Conservation (phyloP, 2,329 filamentous ascomycete genomes). For the Xylaria sp. region DNA sequence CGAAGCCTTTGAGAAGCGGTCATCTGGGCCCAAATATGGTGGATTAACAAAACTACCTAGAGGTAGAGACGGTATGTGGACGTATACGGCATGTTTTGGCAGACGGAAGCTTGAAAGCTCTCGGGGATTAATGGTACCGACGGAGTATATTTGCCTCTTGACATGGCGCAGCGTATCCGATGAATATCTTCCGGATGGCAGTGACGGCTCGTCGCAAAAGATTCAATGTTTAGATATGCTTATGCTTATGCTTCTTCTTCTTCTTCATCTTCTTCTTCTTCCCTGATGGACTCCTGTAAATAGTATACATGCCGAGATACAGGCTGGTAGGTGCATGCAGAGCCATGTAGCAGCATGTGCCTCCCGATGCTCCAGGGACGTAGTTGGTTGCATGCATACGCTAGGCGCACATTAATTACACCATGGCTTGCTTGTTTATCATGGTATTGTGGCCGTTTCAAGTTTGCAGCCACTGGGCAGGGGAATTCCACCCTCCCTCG, state of each 20-base stretch:
- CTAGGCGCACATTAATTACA: conserved; percentile 4
- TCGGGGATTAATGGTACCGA: background rate
- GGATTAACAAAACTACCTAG: too few relatives aligned
- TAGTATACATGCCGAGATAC: conserved; percentile 4
- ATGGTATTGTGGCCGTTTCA: conserved; percentile 32
- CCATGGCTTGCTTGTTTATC: conserved; percentile 35
- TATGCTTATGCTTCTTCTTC: too few relatives aligned
- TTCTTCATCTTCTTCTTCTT: too few relatives aligned
- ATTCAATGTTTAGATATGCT: background rate
- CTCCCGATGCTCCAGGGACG: conserved; percentile 10
- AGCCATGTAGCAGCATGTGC: conserved; percentile 5
- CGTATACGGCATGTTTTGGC: background rate
- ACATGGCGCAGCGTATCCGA: conserved; percentile 13
- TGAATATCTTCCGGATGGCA: conserved; percentile 20
- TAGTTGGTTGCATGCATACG: conserved; percentile 29
- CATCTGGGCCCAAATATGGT: too few relatives aligned
- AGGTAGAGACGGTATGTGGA: too few relatives aligned
- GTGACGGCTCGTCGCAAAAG: conserved; percentile 13
- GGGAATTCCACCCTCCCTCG: conserved; percentile 9
- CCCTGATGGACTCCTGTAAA: background rate
- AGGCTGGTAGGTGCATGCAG: background rate
- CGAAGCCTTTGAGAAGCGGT: too few relatives aligned
- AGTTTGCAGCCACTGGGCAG: conserved; percentile 28
- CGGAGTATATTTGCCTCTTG: conserved; percentile 4
- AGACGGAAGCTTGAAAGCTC: background rate